Evolutionary conservation across 495 filamentous ascomycete species (phyloP).

Genomic region (Penicillium paxilli): DNA sequence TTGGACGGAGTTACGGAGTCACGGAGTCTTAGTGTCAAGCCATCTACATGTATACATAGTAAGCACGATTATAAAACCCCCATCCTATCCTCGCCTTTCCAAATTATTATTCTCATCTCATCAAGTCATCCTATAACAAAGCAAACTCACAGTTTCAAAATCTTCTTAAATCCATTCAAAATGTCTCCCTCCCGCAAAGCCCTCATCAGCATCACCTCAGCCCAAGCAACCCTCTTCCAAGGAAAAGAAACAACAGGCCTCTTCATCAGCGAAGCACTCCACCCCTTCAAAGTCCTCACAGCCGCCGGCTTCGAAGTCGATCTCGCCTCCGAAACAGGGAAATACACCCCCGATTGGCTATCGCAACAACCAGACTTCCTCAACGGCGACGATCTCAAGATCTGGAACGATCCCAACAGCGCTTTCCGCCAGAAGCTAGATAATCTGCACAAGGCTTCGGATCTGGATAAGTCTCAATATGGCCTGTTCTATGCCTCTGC

Average conservation of each 20-base stretch:
- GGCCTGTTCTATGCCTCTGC: constrained; percentile 47
- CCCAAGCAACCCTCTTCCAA: constrained; percentile 41
- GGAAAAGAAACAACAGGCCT: constrained; percentile 38
- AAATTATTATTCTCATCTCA: background rate
- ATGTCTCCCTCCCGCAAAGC: constrained; percentile 37
- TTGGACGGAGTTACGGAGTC: constrained; percentile 6
- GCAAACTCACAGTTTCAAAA: background rate
- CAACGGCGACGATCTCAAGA: constrained; percentile 31
- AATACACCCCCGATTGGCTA: constrained; percentile 45
- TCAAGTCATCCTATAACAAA: background rate
- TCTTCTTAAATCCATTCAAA: background rate
- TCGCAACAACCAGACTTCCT: constrained; percentile 43
- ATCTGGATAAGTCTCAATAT: constrained; percentile 33
- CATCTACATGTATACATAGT: background rate
- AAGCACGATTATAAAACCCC: background rate
- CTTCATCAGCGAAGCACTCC: constrained; percentile 51
- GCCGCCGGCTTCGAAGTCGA: constrained; percentile 50
- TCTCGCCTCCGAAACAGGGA: constrained; percentile 46
- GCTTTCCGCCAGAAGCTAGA: constrained; percentile 44
- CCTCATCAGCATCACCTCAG: constrained; percentile 48
- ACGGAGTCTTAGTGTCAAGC: constrained; percentile 1
- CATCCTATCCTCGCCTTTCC: background rate
- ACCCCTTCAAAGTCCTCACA: constrained; percentile 46
- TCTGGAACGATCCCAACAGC: constrained; percentile 39
- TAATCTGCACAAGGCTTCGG: constrained; percentile 32